A percentile compares a stretch with the other conserved stretches of the same genome.
Conservation (phyloP, 2,329 filamentous ascomycete genomes). For the Calonectria pauciramosa region DNA sequence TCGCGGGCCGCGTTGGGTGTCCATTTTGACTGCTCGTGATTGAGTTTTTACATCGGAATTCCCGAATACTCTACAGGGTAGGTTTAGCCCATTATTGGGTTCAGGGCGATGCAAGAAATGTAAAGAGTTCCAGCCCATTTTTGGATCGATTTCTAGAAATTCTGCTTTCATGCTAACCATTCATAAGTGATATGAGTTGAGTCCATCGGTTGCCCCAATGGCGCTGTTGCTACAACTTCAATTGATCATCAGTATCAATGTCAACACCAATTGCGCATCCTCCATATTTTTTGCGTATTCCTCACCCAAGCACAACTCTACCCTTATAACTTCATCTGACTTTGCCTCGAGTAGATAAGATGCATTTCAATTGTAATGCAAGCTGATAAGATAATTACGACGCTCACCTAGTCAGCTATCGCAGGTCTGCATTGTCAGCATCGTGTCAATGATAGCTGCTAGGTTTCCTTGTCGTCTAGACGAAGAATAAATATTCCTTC, state of each 20-base stretch:
- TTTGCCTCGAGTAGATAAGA: not conserved
- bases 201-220: not conserved
- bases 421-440: too few relatives aligned
- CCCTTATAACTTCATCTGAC: fast-evolving
- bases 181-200: not conserved
- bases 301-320: not conserved
- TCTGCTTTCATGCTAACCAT: not conserved
- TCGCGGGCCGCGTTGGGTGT: too few relatives aligned
- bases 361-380: not conserved
- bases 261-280: not conserved
- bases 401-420: too few relatives aligned
- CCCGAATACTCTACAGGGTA: not conserved
- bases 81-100: not conserved
- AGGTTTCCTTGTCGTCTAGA: too few relatives aligned
- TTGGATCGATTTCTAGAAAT: not conserved
- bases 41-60: not conserved
- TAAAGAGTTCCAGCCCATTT: not conserved
- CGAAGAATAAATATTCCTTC: too few relatives aligned
- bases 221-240: not conserved
- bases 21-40: not conserved
- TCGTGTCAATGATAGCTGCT: too few relatives aligned
- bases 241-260: not conserved
- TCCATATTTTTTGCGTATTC: not conserved
- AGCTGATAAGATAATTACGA: not conserved
- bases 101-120: not conserved